Percentiles rank a stretch among this genome's conserved stretches.
Conservation (phyloP, 75 land plant genomes). For the Selaginella tamariscina region DNA sequence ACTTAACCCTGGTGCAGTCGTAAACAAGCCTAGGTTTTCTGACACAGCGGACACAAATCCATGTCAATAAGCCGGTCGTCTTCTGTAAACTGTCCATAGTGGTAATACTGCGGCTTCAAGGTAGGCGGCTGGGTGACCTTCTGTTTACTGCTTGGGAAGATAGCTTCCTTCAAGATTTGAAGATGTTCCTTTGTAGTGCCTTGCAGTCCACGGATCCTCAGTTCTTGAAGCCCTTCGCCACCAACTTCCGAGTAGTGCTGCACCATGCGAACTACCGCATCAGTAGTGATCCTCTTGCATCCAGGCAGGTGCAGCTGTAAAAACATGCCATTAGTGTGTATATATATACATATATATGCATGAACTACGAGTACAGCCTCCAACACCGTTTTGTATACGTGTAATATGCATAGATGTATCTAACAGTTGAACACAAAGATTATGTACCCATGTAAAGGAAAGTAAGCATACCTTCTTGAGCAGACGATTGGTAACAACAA, state of each 20-base stretch:
- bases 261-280: conserved; percentile 39
- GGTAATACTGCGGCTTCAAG: conserved; percentile 41
- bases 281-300: conserved; percentile 54
- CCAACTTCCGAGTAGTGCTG: conserved; percentile 27
- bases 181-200: conserved; percentile 45
- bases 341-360: too few relatives aligned
- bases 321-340: background rate
- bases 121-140: background rate
- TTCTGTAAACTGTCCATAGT: conserved; percentile 28
- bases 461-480: conserved; percentile 36
- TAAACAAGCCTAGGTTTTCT: conserved; percentile 47
- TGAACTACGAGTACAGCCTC: too few relatives aligned
- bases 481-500: conserved; percentile 34
- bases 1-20: conserved; percentile 53
- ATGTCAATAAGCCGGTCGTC: conserved; percentile 57
- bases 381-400: too few relatives aligned
- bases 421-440: background rate
- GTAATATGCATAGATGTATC: too few relatives aligned
- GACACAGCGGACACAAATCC: conserved; percentile 62
- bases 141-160: conserved; percentile 16
- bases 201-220: conserved; percentile 51
- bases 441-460: too few relatives aligned
- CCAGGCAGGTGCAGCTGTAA: conserved; percentile 68
- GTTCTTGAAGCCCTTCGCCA: conserved; percentile 28
- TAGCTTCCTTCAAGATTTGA: conserved; percentile 30